These are phyloP conservation scores for Chlamydomonas eustigma DNA, from an alignment of 139 green algal genomes.

Conservation along the genomic window DNA sequence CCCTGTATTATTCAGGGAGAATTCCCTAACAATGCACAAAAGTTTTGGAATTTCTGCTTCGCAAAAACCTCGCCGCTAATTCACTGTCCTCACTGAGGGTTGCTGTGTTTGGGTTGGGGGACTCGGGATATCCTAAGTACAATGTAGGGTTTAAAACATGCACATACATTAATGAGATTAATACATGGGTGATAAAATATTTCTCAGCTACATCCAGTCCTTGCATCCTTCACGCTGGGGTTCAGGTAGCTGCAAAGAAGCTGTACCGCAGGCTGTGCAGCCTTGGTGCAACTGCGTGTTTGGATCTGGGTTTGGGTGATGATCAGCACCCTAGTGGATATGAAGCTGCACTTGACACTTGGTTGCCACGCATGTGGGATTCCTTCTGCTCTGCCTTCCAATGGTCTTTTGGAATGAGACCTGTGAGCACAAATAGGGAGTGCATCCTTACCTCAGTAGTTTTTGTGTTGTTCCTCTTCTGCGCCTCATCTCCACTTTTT, in stretches of 20 bases:
- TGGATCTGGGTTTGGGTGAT: background rate
- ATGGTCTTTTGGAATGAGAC: no score
- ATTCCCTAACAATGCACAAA: conserved; percentile 77
- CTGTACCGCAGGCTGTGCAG: conserved; percentile 73
- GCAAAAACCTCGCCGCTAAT: conserved; percentile 68
- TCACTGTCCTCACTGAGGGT: conserved; percentile 48
- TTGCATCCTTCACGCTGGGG: no score
- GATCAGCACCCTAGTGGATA: conserved; percentile 64
- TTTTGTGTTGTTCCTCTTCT: no score
- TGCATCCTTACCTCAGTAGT: background rate
- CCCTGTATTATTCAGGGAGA: conserved; percentile 71
- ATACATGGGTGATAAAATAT: no score
- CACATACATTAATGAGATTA: no score
- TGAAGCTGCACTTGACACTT: conserved; percentile 84
- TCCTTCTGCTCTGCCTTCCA: no score
- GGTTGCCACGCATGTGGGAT: conserved; percentile 82
- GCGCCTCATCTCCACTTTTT: no score
- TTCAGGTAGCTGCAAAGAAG: conserved; percentile 80
- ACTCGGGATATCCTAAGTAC: conserved; percentile 90
- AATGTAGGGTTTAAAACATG: no score
- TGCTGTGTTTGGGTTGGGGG: conserved; percentile 93
- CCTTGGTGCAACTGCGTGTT: conserved; percentile 58
- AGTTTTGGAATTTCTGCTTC: conserved; percentile 90
- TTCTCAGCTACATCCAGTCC: no score
- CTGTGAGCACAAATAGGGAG: no score